A percentile compares a stretch with the other conserved stretches of the same genome.
These are phyloP conservation scores for Saururus chinensis DNA, from an alignment of 164 flowering plant species.

Conservation along the genomic window DNA sequence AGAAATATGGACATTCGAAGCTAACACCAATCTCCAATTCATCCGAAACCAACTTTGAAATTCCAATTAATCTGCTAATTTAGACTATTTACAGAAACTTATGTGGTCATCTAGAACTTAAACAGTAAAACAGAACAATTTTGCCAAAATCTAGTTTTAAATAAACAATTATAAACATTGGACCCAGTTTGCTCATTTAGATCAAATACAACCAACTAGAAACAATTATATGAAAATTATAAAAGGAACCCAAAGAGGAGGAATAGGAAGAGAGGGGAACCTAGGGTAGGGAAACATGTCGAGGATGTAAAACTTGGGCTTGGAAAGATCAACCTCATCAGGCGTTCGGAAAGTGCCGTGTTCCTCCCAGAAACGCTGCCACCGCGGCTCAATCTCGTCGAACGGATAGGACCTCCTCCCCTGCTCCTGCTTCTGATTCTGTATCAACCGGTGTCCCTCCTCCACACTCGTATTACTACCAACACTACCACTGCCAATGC, in stretches of 20 bases:
- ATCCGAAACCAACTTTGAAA: no score
- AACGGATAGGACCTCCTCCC: constrained; percentile 70
- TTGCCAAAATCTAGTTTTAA: no score
- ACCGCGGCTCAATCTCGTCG: constrained; percentile 76
- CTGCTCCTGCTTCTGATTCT: constrained; percentile 2
- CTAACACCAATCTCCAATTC: no score
- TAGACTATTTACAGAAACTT: no score
- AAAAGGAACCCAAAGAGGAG: not conserved
- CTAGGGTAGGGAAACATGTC: constrained; percentile 99
- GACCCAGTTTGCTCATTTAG: no score
- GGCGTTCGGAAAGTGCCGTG: constrained; percentile 75
- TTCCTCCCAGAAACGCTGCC: constrained; percentile 90
- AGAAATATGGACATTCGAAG: no score
- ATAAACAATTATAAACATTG: no score
- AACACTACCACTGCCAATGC: not conserved
- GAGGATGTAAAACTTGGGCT: constrained; percentile 90
- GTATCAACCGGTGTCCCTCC: not conserved
- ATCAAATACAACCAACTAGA: no score
- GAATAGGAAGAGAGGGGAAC: constrained; percentile 22
- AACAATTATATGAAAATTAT: no score
- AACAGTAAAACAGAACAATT: no score
- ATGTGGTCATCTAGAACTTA: no score
- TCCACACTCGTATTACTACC: not conserved
- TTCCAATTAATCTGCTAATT: no score
- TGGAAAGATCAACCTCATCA: constrained; percentile 74